Base-by-base conservation (phyloP, 2,329 filamentous ascomycete genomes). In the Colletotrichum sp. region DNA sequence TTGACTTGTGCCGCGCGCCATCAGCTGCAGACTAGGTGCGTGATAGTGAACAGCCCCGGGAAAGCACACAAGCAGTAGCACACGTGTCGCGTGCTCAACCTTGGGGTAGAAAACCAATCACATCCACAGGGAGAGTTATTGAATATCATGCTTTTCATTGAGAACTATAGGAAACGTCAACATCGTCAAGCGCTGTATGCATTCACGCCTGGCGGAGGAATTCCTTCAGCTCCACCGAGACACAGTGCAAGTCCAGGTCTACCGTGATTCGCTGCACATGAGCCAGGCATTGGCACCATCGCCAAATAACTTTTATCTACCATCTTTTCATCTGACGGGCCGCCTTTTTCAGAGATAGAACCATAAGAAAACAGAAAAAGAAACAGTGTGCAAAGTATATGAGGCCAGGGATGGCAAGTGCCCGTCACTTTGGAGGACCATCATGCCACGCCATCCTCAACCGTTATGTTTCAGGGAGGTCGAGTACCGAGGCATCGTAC, bases 391-490 rank as follows among this genome's bases (percentile, higher is more conserved):
- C 31, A 62, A 38, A 27, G 36, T 70, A 18, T 65, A 38, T 69
- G 81, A 85, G 85, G 85, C 84, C 85, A 86, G 85, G 85, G 84
- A 83, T 84, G 82, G 81, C 79, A 77, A 70, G 74, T 47, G 68
- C 58, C 69, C 66, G 33, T 77, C 72, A 73, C 76, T 70, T 63
- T 34, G 62, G 61, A 68, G 70, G 66, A 77, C 38, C 66, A 72
- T 58, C 63, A 64, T 69, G 79, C 80, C 82, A 86, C 82, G 83
- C 85, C 86, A 84, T 87, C 86, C 85, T 84, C 84, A 80, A 80
- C 82, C 85, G 86, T 87, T 79, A 81, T 84, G 43, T 70, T 16
- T 63, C 55, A 67, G 57, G 61, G 59, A 64, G 21, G 55, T 55
- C 59, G 69, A 65, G 75, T 70, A 75, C 18, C 68, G 43, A 47